Base-by-base conservation (phyloP, 75 land plant genomes). In the Pinus tabuliformis region DNA sequence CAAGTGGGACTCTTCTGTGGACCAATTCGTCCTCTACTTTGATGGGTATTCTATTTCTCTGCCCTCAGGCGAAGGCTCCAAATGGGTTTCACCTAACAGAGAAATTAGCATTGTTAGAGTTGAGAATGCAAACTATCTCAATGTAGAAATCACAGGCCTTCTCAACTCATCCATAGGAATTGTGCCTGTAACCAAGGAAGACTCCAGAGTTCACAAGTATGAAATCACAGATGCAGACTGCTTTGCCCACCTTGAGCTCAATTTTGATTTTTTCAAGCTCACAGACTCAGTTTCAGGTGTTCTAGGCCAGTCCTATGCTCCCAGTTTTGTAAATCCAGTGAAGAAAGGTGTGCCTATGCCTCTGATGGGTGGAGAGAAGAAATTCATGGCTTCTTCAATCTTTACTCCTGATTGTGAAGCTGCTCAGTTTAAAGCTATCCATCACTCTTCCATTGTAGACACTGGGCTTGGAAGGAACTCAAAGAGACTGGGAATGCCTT, bases 181-280 rank as follows among this genome's bases (percentile, higher is more conserved):
- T 6, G 83, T 80, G 26, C 83, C 86, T 68, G 77, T 84, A 56
- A 77, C 80, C 3, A 64, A 74, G 21, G 78, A 83, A 73, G 84
- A 83, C 15, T 79, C 81, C 6, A 57, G 78, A 60, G 59, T 83
- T 17, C 84, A 83, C 77, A 78, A 68, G n/a, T 83, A 83, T 52
- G 84, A 66, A 24, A 75, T 83, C 56, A 79, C 62, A 6, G 14
- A 6, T 11, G 78, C 79, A 7, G 78, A 80, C 17, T 79, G 83
- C 75, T 76, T 83, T 59, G 82, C 82, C 16, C 82, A 80, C n/a
- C 65, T 76, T 37, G 83, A 83, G 18, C n/a, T 83, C 21, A 65
- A 58, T 24, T 83, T 83, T 81, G 75, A 70, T 63, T 83, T 83
- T 64, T 59, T 36, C 64, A 45, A 64, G 14, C 73, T 83, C 36